Percentiles rank a stretch among this genome's conserved stretches.
Conservation (phyloP, 2,329 filamentous ascomycete species). For the Penicillium sp. region DNA sequence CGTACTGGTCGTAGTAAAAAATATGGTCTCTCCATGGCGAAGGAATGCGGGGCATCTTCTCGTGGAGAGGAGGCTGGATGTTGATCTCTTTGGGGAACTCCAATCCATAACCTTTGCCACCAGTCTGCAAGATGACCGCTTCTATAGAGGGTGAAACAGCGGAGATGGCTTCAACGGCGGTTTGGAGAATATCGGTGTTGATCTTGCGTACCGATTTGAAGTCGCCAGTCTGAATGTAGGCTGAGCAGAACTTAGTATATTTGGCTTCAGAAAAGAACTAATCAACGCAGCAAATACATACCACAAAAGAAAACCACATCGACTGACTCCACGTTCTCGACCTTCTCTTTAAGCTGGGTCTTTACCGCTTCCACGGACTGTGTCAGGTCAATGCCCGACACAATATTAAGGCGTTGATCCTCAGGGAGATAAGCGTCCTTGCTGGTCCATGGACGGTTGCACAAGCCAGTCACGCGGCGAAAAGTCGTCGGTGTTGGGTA, state of each 20-base stretch:
- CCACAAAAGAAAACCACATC: constrained; percentile 42
- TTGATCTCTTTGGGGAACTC: constrained; percentile 32
- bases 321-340: constrained; percentile 36
- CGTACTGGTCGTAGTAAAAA: constrained; percentile 32
- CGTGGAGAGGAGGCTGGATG: constrained; percentile 27
- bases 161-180: constrained; percentile 33
- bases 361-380: constrained; percentile 12
- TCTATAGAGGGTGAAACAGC: constrained; percentile 24
- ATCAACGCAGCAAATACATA: constrained; percentile 10
- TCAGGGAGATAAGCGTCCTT: constrained; percentile 33
- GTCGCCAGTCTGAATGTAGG: constrained; percentile 20
- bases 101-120: constrained; percentile 42
- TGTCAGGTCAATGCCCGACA: constrained; percentile 39
- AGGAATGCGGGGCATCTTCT: constrained; percentile 28
- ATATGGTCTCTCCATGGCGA: constrained; percentile 24
- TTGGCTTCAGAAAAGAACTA: not conserved
- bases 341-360: constrained; percentile 34
- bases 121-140: constrained; percentile 36
- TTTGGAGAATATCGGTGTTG: constrained; percentile 39
- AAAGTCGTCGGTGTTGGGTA: not conserved
- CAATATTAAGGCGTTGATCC: constrained; percentile 34
- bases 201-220: constrained; percentile 20
- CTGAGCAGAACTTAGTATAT: not conserved
- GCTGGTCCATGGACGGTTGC: not conserved
- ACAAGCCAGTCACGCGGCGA: not conserved